Evolutionary conservation across 306 rosid genomes (phyloP), one percentile per base, ranked within the genome.

Genomic region (Medicago truncatula): DNA sequence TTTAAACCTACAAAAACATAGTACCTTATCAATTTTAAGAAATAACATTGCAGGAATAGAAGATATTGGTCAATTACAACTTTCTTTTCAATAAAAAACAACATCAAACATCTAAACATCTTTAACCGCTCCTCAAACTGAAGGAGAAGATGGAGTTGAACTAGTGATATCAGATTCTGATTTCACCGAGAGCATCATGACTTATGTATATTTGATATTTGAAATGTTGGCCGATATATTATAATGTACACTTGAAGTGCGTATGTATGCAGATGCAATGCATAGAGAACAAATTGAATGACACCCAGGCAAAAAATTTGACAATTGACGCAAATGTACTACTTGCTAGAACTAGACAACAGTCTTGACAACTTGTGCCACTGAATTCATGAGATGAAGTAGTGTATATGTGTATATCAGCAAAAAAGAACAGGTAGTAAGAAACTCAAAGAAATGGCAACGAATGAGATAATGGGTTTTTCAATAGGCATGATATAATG

Each of bases 101-200:
- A 7, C 25, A 53, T 53, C 25, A 17, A 53, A 9, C 28, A 54
- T 18, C 60, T 54, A 12, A 54, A 54, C 56, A 50, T 50, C 9
- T 0, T 18, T 18, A 54, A 18, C 28, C 28, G 8, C 28, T 54
- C 60, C 13, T 54, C 18, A 54, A 54, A 54, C 25, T 40, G 95
- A 87, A 13, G 96, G 97, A 17, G 97, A 90, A 5, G 96, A 92
- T 43, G 90, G 86, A 0, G 93, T 96, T 70, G 90, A 83, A 86
- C 97, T 95, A 0, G 97, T 87, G 2, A 92, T 68, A 77, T 95
- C 97, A 0, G 97, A 92, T 74, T 92, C 93, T 1, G 97, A 95
- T 79, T 95, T 95, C 6, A 91, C 31, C 0, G 97, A 88, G 13
- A 62, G 60, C 90, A 95, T 86, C 69, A 0, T 76, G 6, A 43